These are phyloP conservation scores for Aspergillus pseudotamarii DNA, from an alignment of 2,329 filamentous ascomycete species.

Conservation along the genomic window DNA sequence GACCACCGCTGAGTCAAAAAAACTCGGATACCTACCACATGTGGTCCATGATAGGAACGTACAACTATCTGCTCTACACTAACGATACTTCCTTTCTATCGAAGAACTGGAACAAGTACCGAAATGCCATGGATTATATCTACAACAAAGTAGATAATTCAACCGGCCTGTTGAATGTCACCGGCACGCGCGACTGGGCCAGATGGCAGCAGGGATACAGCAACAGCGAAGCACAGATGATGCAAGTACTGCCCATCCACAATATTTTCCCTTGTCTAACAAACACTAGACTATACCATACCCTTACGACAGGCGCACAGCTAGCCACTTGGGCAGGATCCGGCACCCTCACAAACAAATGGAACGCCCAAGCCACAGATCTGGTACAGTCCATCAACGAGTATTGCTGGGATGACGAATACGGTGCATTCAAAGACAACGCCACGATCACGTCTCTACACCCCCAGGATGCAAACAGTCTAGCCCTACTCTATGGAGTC, in stretches of 20 bases:
- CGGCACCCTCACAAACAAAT: constrained; percentile 42
- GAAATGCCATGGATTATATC: constrained; percentile 51
- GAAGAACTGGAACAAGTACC: constrained; percentile 53
- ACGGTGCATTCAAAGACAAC: constrained; percentile 59
- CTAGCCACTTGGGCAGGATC: constrained; percentile 55
- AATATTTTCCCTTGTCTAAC: constrained; percentile 1
- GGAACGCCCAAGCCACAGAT: constrained; percentile 38
- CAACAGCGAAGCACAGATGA: constrained; percentile 56
- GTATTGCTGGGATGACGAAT: constrained; percentile 52
- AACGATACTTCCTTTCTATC: constrained; percentile 54
- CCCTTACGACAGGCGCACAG: constrained; percentile 55
- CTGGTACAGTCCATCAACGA: constrained; percentile 52
- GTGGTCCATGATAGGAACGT: constrained; percentile 60
- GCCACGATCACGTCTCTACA: constrained; percentile 54
- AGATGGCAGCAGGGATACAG: constrained; percentile 54
- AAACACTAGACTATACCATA: constrained; percentile 50
- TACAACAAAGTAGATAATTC: constrained; percentile 47
- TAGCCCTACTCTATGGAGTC: constrained; percentile 56
- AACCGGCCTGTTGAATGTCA: constrained; percentile 54
- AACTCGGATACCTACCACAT: constrained; percentile 45
- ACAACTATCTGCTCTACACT: constrained; percentile 61
- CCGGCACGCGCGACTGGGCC: constrained; percentile 55
- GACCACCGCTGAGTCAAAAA: constrained; percentile 38
- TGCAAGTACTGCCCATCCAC: constrained; percentile 29
- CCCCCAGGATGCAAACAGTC: constrained; percentile 63